Conservation (phyloP, 495 filamentous ascomycete genomes). For the Penicillium canariense region DNA sequence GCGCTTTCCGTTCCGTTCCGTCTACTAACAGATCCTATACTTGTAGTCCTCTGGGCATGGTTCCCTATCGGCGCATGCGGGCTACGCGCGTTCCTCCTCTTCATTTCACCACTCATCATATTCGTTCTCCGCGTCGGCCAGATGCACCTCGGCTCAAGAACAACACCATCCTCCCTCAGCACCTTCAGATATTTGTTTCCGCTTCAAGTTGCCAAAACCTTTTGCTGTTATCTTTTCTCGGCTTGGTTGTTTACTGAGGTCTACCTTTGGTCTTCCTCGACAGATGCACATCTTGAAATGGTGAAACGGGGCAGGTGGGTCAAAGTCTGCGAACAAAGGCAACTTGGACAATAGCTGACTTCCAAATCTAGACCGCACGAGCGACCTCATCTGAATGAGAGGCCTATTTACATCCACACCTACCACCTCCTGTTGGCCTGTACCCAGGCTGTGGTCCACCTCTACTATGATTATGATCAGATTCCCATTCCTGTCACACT, state of each 20-base stretch:
- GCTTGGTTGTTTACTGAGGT: slow-evolving; percentile 78
- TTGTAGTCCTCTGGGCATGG: slow-evolving; percentile 78
- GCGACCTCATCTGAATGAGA: slow-evolving; percentile 80
- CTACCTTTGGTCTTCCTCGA: slow-evolving; percentile 73
- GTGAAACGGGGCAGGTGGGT: slow-evolving; percentile 63
- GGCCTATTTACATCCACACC: slow-evolving; percentile 75
- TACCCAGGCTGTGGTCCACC: slow-evolving; percentile 65
- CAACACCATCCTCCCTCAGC: slow-evolving; percentile 62
- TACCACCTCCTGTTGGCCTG: slow-evolving; percentile 66
- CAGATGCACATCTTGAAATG: slow-evolving; percentile 64
- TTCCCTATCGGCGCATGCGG: slow-evolving; percentile 76
- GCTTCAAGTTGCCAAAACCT: slow-evolving; percentile 61
- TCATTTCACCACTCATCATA: slow-evolving; percentile 62
- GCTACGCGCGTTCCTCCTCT: slow-evolving; percentile 67
- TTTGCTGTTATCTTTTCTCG: slow-evolving; percentile 71
- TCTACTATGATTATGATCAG: slow-evolving; percentile 72
- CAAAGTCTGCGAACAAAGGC: neutral
- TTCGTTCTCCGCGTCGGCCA: slow-evolving; percentile 85
- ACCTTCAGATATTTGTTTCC: slow-evolving; percentile 57
- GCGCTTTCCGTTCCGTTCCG: neutral
- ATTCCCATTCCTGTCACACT: slow-evolving; percentile 55
- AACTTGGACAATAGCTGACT: slow-evolving; percentile 9
- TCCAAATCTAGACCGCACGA: slow-evolving; percentile 52
- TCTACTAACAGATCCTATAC: slow-evolving; percentile 3
- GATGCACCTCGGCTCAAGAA: slow-evolving; percentile 68